Evolutionary conservation across 352 stramenopile species (phyloP), one percentile per base, ranked within the genome.

Genomic region (Blastocystis sp.): DNA sequence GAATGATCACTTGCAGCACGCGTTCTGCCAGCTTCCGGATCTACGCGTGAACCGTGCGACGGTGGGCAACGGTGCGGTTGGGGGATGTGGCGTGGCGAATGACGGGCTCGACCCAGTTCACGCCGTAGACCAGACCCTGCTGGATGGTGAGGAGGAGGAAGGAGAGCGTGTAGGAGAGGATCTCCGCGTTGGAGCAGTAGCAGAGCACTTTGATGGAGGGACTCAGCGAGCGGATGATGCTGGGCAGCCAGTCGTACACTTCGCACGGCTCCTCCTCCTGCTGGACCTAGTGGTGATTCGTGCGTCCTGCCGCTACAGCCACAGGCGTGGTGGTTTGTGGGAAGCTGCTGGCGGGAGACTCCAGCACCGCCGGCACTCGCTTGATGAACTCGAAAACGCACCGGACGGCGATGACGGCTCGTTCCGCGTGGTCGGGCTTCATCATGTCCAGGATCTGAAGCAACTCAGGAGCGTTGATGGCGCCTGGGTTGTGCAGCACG

Each of bases 161-260:
- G 6, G 71, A 24, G 14, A 81, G 24, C 11, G 71, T 38, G 7
- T 66, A 28, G 3, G 43, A 14, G 10, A 17, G 14, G 6, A 68
- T 48, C n/a, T 59, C 52, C 10, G 4, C 14, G 40, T 34, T 28
- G 17, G 71, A 52, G 42, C 59, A 54, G 17, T 64, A 65, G 1
- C 71, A 81, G 1, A 34, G 19, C 38, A 3, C 52, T 54, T 65
- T 64, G 3, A 81, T 21, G n/a, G 42, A 38, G 43, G 42, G 40
- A 4, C 2, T 66, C 38, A 81, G n/a, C 3, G 14, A 28, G 6
- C 57, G 71, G 66, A 81, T 24, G 59, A 81, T 59, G 42, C 52
- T 81, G 6, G 71, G 71, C 21, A 81, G 52, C 45, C 52, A 81
- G 40, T 81, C 71, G 21, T 64, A 81, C 19, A 38, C 52, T 24